A percentile compares a stretch with the other conserved stretches of the same genome.
phyloP scores from a whole-genome alignment of 2,329 filamentous ascomycete genomes.

The Coniochaeta ligniaria region DNA sequence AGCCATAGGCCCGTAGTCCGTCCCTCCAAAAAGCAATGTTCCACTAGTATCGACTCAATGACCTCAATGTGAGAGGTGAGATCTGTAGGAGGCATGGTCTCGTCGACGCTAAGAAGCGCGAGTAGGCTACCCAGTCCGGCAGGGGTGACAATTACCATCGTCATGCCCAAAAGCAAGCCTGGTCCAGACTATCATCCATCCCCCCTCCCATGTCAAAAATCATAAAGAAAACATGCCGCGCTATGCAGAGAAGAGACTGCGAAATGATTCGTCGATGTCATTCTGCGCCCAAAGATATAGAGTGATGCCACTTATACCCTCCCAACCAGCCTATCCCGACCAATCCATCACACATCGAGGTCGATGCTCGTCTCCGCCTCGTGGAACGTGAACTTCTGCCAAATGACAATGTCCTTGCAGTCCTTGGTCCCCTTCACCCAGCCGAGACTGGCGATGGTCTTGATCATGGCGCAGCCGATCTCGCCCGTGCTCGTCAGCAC shows the following conservation, averaged over 20 bases:
- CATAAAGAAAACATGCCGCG: background rate
- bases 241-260: background rate
- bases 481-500: slow-evolving; percentile 5
- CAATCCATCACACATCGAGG: background rate
- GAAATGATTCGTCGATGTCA: background rate
- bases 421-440: slow-evolving; percentile 13
- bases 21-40: no score
- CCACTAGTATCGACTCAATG: no score
- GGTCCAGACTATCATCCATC: no score
- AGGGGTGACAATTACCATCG: no score
- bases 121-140: no score
- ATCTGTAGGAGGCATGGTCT: no score
- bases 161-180: no score
- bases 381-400: slow-evolving; percentile 11
- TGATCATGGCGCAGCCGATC: slow-evolving; percentile 11
- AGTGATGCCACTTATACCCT: background rate
- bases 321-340: background rate
- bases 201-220: background rate
- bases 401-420: slow-evolving; percentile 13
- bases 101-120: no score
- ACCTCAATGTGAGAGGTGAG: no score
- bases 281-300: background rate
- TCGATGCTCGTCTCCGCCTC: slow-evolving; percentile 4
- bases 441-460: slow-evolving; percentile 13
- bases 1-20: no score